Evolutionary conservation across 495 filamentous ascomycete genomes (phyloP), one percentile per base, ranked within the genome.

Genomic region (Podospora anserina): DNA sequence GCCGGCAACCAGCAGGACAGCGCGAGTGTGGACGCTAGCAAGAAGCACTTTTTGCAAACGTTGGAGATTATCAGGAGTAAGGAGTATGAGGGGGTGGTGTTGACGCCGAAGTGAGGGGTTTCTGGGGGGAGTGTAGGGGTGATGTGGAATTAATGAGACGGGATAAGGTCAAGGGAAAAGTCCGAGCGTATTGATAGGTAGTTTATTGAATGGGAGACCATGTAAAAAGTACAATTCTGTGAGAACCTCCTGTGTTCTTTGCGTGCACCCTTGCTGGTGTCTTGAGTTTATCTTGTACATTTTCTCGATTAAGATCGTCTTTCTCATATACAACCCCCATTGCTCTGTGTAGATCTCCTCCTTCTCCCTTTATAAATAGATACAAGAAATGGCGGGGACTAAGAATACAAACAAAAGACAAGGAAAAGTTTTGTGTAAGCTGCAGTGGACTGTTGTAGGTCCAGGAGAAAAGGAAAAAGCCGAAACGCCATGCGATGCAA

Each of bases 1-100:
- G 77, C 75, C 64, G 89, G 90, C 70, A 93, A 90, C 67, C 92
- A 90, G 73, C 90, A 95, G 71, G 93, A 94, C 74, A 88, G 89
- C 13, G 87, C 89, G 4, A 86, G 85, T 34, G 85, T 97, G 19
- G 96, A 98, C 70, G 90, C 86, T 44, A 96, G 96, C 39, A 90
- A 88, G 78, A 89, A 89, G 71, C 96, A 99, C 79, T 99, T 99
- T 81, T 85, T 94, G 78, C 88, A 95, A 63, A 98, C 94, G 3
- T 81, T 99, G 69, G 94, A 97, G 39, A 96, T 97, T 76, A 97
- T 99, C 69, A 86, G 86, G 71, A 89, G 89, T 19, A 87, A 96
- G 73, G 92, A 95, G 70, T 99, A 96, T 76, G 96, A 98, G 73
- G 95, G 95, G 3, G 87, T 99, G 53, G 86, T 94, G 64, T 86